Evolutionary conservation across 176 grass and related monocot genomes (phyloP), one percentile per base, ranked within the genome.

Genomic region (Carex cristatella): DNA sequence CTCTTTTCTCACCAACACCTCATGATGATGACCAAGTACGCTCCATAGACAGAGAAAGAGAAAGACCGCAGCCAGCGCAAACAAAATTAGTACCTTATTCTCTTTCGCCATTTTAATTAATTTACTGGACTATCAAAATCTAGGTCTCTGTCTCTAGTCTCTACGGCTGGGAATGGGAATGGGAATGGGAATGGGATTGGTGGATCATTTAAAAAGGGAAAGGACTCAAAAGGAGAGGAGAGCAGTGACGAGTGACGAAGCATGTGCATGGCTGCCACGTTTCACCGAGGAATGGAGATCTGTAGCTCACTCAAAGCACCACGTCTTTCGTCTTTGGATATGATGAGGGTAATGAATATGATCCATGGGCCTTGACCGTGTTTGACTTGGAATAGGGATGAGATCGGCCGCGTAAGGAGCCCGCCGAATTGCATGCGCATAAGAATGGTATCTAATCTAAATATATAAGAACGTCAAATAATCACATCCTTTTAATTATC

Each of bases 181-280:
- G 23, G 23, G 23, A 23, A 23, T 23, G 23, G 23, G 23, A 23
- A 23, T 54, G n/a, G 53, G 18, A 55, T 18, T 9, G 16, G 23
- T 23, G 23, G 23, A 40, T 65, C 51, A 49, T 65, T 49, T 85
- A 60, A 81, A 91, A 91, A 85, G 85, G 89, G 64, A 53, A 49
- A 46, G 7, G 55, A 78, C 23, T 23, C 23, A 23, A 23, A 0
- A 85, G 61, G 57, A 70, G 11, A 55, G 51, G 65, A 66, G 61
- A 60, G 40, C 23, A 32, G 83, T 80, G 63, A 5, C 10, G 81
- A 32, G 83, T 80, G 63, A 5, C 10, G 81, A 79, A 18, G 57
- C 18, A 71, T 62, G 70, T 89, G 93, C 93, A 92, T 95, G 91
- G 87, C 11, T 84, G 86, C 87, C 35, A 91, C 87, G 93, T 95